phyloP scores from a whole-genome alignment of 768 basidiomycete genomes.

The Mycena galopus region DNA sequence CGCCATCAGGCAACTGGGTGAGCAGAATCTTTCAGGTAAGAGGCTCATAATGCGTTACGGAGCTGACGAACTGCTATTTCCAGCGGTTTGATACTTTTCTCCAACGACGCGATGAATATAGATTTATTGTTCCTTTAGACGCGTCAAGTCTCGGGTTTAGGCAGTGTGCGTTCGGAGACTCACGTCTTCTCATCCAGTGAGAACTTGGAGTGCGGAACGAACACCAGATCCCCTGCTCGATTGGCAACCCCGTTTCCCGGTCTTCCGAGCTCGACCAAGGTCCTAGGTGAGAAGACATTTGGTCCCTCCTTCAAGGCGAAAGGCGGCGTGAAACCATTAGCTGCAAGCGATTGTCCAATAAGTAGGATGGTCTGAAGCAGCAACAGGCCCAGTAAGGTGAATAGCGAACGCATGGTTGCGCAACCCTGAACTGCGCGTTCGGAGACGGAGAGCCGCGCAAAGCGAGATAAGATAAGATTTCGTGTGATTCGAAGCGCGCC shows the following conservation, averaged over 20 bases:
- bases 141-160: background rate
- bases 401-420: conserved; percentile 65
- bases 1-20: conserved; percentile 69
- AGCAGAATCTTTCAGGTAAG: background rate
- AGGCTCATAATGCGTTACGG: background rate
- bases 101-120: conserved; percentile 72
- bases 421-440: too few species aligned
- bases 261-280: conserved; percentile 77
- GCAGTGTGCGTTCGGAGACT: conserved; percentile 39
- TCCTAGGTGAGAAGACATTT: conserved; percentile 76
- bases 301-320: conserved; percentile 72
- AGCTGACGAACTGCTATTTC: conserved; percentile 68
- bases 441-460: too few species aligned
- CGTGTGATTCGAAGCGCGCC: too few species aligned
- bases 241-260: conserved; percentile 78
- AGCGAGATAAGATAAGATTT: too few species aligned
- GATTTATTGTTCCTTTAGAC: conserved; percentile 75
- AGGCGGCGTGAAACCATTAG: background rate
- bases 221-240: conserved; percentile 71
- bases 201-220: conserved; percentile 76
- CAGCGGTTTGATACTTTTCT: conserved; percentile 60
- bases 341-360: conserved; percentile 41
- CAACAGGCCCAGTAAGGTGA: conserved; percentile 64
- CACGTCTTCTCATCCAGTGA: conserved; percentile 82
- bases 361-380: background rate